Conservation (phyloP, 2,329 filamentous ascomycete species). For the Claviceps humidiphila region DNA sequence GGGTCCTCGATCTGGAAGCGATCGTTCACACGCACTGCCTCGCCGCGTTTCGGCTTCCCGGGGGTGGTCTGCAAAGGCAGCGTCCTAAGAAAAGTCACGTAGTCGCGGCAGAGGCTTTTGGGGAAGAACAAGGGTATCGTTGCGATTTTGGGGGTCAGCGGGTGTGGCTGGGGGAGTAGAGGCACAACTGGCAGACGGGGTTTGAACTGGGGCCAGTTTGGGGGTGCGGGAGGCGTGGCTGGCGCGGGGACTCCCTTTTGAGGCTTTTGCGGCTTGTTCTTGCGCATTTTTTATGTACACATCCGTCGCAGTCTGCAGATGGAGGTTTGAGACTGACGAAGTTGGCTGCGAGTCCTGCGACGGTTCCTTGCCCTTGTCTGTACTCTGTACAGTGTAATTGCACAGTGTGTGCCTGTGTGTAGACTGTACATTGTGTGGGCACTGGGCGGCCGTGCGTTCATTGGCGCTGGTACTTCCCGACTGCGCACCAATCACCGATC, state of each 20-base stretch:
- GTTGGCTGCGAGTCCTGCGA: no score
- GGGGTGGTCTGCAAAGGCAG: conserved; percentile 68
- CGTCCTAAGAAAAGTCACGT: conserved; percentile 56
- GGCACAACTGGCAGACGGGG: conserved; percentile 54
- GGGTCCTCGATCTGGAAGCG: conserved; percentile 72
- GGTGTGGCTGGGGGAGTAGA: conserved; percentile 44
- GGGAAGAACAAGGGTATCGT: conserved; percentile 65
- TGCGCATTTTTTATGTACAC: conserved; percentile 16
- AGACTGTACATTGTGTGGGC: no score
- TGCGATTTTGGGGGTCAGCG: conserved; percentile 48
- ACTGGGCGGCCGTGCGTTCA: no score
- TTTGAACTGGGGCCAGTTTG: conserved; percentile 58
- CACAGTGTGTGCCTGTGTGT: no score
- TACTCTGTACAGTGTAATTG: no score
- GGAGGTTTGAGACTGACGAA: no score
- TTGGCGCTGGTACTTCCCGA: not conserved
- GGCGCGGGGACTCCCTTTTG: conserved; percentile 9
- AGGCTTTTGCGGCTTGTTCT: conserved; percentile 17
- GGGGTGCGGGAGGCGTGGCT: conserved; percentile 13
- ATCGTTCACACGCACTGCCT: conserved; percentile 79
- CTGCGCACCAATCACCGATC: not conserved
- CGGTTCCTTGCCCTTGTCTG: no score
- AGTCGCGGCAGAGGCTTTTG: conserved; percentile 58
- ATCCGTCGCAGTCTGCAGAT: no score
- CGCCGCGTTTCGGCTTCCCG: conserved; percentile 61